These are phyloP conservation scores for Exophiala lecanii-corni DNA, from an alignment of 2,329 filamentous ascomycete genomes.

Conservation along the genomic window DNA sequence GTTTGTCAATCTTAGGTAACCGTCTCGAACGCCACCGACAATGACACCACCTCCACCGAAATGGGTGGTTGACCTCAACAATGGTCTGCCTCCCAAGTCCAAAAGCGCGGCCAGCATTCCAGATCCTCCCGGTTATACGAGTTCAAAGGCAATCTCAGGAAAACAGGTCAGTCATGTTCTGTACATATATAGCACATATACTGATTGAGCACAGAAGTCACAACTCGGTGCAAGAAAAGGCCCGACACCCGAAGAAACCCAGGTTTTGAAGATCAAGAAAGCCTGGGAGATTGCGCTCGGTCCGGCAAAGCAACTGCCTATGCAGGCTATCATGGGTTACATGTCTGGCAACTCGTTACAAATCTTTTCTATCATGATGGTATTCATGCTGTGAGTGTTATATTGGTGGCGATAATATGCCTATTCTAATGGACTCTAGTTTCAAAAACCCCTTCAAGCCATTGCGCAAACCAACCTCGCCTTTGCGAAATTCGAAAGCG, in stretches of 20 bases:
- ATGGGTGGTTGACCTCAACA: conserved; percentile 80
- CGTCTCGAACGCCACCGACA: too few relatives aligned
- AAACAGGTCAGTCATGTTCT: conserved; percentile 42
- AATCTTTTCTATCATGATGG: conserved; percentile 99
- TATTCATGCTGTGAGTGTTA: conserved; percentile 64
- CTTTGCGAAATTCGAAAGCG: conserved; percentile 88
- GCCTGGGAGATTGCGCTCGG: conserved; percentile 96
- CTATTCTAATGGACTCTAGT: conserved; percentile 36
- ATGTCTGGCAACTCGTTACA: conserved; percentile 98
- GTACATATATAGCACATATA: background rate
- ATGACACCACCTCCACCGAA: conserved; percentile 53
- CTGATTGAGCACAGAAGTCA: conserved; percentile 24
- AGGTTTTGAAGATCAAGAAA: conserved; percentile 95
- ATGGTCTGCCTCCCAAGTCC: conserved; percentile 60
- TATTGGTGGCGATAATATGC: background rate
- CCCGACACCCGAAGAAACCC: conserved; percentile 65
- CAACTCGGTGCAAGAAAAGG: conserved; percentile 27
- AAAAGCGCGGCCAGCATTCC: conserved; percentile 63
- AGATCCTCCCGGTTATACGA: conserved; percentile 81
- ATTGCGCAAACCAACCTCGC: conserved; percentile 75
- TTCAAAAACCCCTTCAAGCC: conserved; percentile 90
- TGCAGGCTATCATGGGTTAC: conserved; percentile 99
- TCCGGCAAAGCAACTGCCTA: conserved; percentile 88
- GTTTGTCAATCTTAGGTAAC: too few relatives aligned
- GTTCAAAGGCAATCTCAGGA: conserved; percentile 49